Evolutionary conservation across 192 early-diverging fungal genomes (phyloP).

Genomic region (Gryganskiella cystojenkinii): DNA sequence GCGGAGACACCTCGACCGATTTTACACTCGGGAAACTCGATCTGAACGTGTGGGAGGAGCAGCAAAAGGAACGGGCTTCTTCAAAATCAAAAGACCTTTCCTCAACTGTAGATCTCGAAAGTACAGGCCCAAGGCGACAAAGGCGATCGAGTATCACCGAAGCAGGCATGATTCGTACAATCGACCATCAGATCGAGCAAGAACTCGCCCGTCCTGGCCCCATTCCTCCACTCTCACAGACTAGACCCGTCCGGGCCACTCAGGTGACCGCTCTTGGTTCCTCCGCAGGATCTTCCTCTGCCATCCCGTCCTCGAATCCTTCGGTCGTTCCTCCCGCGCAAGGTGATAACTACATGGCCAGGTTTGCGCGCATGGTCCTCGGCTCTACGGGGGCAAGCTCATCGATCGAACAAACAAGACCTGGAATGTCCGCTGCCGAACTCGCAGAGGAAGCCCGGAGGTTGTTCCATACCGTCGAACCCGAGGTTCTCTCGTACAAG

Average conservation of each 20-base stretch:
- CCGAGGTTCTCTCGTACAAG: constrained; percentile 20
- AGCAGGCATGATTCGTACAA: constrained; percentile 15
- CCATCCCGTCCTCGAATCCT: not conserved
- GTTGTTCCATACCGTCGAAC: constrained; percentile 18
- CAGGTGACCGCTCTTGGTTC: constrained; percentile 8
- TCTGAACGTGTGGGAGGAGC: constrained; percentile 43
- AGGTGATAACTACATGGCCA: constrained; percentile 25
- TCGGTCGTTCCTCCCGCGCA: not conserved
- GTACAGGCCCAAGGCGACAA: not conserved
- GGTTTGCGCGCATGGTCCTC: constrained; percentile 20
- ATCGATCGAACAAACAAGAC: not conserved
- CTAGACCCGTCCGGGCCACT: constrained; percentile 13
- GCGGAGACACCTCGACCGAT: not conserved
- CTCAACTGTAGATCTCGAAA: not conserved
- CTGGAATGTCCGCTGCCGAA: constrained; percentile 12
- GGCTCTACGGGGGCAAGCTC: constrained; percentile 10
- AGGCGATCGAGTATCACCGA: constrained; percentile 38
- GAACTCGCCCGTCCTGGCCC: constrained; percentile 20
- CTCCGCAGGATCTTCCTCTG: not conserved
- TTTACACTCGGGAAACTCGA: constrained; percentile 19
- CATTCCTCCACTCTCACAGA: constrained; percentile 15
- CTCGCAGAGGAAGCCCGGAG: constrained; percentile 20
- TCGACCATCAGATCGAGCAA: constrained; percentile 24
- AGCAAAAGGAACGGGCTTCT: not conserved
- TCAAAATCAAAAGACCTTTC: not conserved